These are phyloP conservation scores for Boletus smithii DNA, from an alignment of 1,284 basidiomycete species.

Conservation along the genomic window DNA sequence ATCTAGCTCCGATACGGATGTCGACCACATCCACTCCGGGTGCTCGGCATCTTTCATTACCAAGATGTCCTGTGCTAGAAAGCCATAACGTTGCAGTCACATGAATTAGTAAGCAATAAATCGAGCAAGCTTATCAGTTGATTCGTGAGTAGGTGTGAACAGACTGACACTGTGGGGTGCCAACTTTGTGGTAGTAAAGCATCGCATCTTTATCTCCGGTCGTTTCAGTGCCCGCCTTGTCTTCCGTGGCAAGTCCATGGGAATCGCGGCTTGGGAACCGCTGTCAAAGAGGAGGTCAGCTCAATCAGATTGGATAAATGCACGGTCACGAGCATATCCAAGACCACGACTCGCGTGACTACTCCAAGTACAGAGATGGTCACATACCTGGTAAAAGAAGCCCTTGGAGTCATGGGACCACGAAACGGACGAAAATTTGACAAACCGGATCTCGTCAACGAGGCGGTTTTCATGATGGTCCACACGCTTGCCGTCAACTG, in stretches of 20 bases:
- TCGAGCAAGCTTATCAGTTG: slow-evolving; percentile 5
- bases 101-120: background rate
- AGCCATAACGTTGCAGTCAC: slow-evolving; percentile 13
- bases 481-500: slow-evolving; percentile 37
- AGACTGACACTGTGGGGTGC: slow-evolving; percentile 62
- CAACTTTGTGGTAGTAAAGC: slow-evolving; percentile 72
- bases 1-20: slow-evolving; percentile 56
- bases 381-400: slow-evolving; percentile 75
- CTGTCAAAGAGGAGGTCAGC: slow-evolving; percentile 27
- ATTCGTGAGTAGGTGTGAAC: background rate
- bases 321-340: background rate
- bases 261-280: slow-evolving; percentile 55
- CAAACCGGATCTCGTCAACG: slow-evolving; percentile 64
- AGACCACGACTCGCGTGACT: background rate
- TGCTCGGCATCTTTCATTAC: slow-evolving; percentile 62
- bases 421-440: slow-evolving; percentile 69
- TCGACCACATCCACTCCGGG: slow-evolving; percentile 65
- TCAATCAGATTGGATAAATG: slow-evolving; percentile 3
- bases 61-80: slow-evolving; percentile 62
- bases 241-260: slow-evolving; percentile 48
- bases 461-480: slow-evolving; percentile 54
- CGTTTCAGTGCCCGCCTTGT: slow-evolving; percentile 62
- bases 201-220: slow-evolving; percentile 64
- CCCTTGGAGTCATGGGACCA: slow-evolving; percentile 79
- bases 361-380: background rate